Conservation (phyloP, 306 rosid genomes). For the Carpinus fangiana region DNA sequence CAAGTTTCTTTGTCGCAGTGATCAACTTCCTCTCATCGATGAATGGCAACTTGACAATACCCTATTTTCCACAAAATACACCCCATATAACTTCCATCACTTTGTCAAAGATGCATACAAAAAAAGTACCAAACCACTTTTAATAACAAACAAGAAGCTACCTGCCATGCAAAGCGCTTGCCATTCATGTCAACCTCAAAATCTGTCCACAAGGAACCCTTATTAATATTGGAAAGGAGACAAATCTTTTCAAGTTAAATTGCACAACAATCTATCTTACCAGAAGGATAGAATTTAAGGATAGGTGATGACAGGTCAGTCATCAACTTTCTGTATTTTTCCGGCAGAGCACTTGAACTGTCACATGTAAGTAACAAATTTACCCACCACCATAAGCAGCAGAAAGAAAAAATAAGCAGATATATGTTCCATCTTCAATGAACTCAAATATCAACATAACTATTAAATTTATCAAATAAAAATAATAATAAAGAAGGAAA, state of each 20-base stretch:
- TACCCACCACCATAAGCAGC: slow-evolving; percentile 8
- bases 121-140: background rate
- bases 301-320: slow-evolving; percentile 78
- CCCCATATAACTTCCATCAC: slow-evolving; percentile 16
- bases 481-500: slow-evolving; percentile 2
- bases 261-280: slow-evolving; percentile 45
- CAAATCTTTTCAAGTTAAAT: slow-evolving; percentile 10
- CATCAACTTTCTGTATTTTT: slow-evolving; percentile 82
- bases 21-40: slow-evolving; percentile 86
- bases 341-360: slow-evolving; percentile 92
- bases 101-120: slow-evolving; percentile 20
- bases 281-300: slow-evolving; percentile 75
- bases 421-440: background rate
- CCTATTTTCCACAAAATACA: slow-evolving; percentile 49
- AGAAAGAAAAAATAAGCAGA: background rate
- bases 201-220: slow-evolving; percentile 50
- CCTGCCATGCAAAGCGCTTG: slow-evolving; percentile 97
- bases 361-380: slow-evolving; percentile 32
- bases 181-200: slow-evolving; percentile 99
- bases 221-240: slow-evolving; percentile 17
- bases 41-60: slow-evolving; percentile 95
- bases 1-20: slow-evolving; percentile 75
- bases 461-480: slow-evolving; percentile 19
- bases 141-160: slow-evolving; percentile 21
- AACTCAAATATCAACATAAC: slow-evolving; percentile 16